Evolutionary conservation across 2,329 filamentous ascomycete species (phyloP).

Genomic region (Cladosporium velox): DNA sequence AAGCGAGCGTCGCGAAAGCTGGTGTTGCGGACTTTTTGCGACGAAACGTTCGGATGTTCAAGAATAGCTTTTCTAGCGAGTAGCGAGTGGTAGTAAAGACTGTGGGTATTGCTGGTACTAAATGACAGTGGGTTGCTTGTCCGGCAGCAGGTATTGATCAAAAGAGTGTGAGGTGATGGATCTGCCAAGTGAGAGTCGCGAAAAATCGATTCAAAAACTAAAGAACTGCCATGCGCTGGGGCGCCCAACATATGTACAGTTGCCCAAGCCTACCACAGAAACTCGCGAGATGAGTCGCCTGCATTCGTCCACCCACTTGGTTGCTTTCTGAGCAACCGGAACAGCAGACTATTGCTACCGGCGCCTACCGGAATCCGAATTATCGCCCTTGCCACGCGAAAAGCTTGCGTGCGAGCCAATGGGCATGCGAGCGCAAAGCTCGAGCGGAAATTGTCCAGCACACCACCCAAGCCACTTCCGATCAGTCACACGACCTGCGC

Average conservation of each 20-base stretch:
- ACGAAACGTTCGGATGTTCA: constrained; percentile 2
- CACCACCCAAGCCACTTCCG: background rate
- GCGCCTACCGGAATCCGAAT: constrained; percentile 3
- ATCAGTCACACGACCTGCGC: constrained; percentile 1
- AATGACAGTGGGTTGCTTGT: constrained; percentile 20
- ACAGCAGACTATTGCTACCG: background rate
- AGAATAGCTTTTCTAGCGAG: constrained; percentile 6
- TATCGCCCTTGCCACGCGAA: background rate
- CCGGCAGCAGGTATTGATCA: constrained; percentile 11
- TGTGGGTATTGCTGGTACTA: background rate
- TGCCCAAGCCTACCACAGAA: background rate
- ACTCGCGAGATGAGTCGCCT: background rate
- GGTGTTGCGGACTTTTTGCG: background rate
- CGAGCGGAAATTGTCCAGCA: constrained; percentile 7
- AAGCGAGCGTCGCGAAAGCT: constrained; percentile 18
- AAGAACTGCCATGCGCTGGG: background rate
- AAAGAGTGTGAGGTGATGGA: constrained; percentile 12
- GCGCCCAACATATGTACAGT: background rate
- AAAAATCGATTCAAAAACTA: constrained; percentile 2
- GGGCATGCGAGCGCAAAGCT: background rate
- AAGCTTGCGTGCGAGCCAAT: constrained; percentile 4
- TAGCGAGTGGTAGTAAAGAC: background rate
- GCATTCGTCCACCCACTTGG: background rate
- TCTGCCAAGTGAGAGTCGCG: constrained; percentile 14
- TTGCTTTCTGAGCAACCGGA: constrained; percentile 4